Conservation (phyloP, 2,329 filamentous ascomycete species). For the Xylariaceae sp. region DNA sequence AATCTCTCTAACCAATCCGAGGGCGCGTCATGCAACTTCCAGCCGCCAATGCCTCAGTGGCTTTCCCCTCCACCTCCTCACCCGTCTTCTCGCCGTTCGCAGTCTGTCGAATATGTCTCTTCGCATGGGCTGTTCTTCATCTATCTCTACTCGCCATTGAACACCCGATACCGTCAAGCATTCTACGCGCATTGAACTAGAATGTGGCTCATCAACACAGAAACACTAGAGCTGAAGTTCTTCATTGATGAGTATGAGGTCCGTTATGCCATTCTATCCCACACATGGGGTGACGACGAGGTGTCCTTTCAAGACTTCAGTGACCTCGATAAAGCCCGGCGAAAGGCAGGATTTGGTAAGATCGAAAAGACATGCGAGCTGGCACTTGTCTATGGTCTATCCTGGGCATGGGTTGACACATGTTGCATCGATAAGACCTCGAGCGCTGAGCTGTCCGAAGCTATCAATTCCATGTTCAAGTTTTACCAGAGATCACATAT, state of each 20-base stretch:
- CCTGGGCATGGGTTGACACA: slow-evolving; percentile 5
- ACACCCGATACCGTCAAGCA: no score
- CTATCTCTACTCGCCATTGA: no score
- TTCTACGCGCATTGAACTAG: no score
- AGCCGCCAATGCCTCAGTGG: no score
- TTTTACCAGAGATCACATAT: neutral
- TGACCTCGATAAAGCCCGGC: neutral
- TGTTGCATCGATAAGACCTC: slow-evolving; percentile 2
- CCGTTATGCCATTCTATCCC: slow-evolving; percentile 2
- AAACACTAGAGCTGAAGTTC: neutral
- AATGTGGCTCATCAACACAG: neutral
- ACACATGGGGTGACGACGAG: slow-evolving; percentile 1
- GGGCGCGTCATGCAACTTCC: no score
- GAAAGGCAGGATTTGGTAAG: neutral
- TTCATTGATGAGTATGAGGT: neutral
- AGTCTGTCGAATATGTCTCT: no score
- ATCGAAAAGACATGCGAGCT: neutral
- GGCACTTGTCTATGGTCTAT: neutral
- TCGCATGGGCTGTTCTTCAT: no score
- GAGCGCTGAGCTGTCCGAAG: slow-evolving; percentile 1
- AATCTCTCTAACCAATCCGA: no score
- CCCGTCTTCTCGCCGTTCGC: no score
- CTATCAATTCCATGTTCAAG: no score
- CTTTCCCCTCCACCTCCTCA: no score
- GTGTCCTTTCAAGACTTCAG: neutral